Evolutionary conservation across 805 yeast species (phyloP), one percentile per base, ranked within the genome.

Genomic region (Ogataea polymorpha): DNA sequence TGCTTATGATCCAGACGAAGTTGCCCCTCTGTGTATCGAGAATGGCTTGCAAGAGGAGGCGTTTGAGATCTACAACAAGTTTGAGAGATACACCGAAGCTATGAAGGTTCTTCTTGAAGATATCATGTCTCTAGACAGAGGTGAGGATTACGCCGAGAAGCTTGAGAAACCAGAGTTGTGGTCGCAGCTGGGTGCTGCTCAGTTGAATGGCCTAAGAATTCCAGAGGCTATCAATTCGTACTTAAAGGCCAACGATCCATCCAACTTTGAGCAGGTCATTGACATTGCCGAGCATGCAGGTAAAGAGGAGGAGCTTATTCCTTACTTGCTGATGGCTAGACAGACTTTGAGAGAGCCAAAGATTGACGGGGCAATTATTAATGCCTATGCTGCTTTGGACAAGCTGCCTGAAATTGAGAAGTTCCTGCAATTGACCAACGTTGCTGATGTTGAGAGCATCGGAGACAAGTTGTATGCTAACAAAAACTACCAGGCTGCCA

Each of bases 271-370:
- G 42, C 88, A 86, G 55, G 96, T 91, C 33, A 91, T 93, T 66
- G 98, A 93, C 56, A 86, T 89, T 55, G 79, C 98, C 35, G 95
- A 90, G 60, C 95, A 86, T 57, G 96, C 96, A 25, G 98, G 96
- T 50, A 91, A 90, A 63, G 95, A 82, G 62, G 97, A 91, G 58
- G 98, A 93, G 66, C 79, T 93, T 53, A 72, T 91, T 54, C 81
- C 86, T 50, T 93, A 78, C 68, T 75, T 93, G 67, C 72, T 76
- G 49, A 88, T 89, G 95, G 96, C 99, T 12, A 84, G 99, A 69
- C 79, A 82, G 61, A 74, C 90, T 14, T 72, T 88, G 60, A 86
- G 96, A 59, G 99, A 93, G 68, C 90, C 96, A 40, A 74, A 76
- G 56, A 80, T 93, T 59, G 99, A 93, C 66, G 95, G 96, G 52